Percentiles rank a stretch among this genome's conserved stretches.
These are phyloP conservation scores for Aureobasidium zeae DNA, from an alignment of 2,329 filamentous ascomycete species.

Conservation along the genomic window DNA sequence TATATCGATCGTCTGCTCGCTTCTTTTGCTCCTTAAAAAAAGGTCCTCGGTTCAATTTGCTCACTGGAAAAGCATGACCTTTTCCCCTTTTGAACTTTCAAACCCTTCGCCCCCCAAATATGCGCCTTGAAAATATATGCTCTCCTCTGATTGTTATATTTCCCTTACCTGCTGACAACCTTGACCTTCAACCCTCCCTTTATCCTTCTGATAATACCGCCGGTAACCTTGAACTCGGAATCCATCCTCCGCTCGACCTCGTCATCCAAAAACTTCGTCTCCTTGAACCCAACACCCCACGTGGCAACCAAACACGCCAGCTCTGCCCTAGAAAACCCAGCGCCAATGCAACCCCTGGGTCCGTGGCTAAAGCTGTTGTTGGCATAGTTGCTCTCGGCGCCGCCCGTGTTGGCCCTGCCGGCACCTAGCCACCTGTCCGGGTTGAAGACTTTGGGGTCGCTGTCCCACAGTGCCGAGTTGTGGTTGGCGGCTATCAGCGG, in stretches of 20 bases:
- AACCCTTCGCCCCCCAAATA: background rate
- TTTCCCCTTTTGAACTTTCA: background rate
- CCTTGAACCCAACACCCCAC: slow-evolving; percentile 20
- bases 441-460: slow-evolving; percentile 32
- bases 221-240: slow-evolving; percentile 5
- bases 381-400: slow-evolving; percentile 31
- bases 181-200: slow-evolving; percentile 15
- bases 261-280: slow-evolving; percentile 17
- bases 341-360: slow-evolving; percentile 26
- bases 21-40: no score
- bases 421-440: slow-evolving; percentile 38
- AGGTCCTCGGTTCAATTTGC: no score
- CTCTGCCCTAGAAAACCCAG: slow-evolving; percentile 24
- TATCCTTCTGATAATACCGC: slow-evolving; percentile 14
- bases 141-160: no score
- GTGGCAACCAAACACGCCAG: slow-evolving; percentile 23
- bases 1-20: no score
- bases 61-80: no score
- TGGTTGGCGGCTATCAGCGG: slow-evolving; percentile 37
- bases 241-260: slow-evolving; percentile 17
- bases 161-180: no score
- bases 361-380: slow-evolving; percentile 38
- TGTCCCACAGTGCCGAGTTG: slow-evolving; percentile 34
- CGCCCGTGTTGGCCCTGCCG: slow-evolving; percentile 32
- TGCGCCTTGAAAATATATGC: no score